phyloP scores from a whole-genome alignment of 2,329 filamentous ascomycete genomes.

The Neonectria coccinea region DNA sequence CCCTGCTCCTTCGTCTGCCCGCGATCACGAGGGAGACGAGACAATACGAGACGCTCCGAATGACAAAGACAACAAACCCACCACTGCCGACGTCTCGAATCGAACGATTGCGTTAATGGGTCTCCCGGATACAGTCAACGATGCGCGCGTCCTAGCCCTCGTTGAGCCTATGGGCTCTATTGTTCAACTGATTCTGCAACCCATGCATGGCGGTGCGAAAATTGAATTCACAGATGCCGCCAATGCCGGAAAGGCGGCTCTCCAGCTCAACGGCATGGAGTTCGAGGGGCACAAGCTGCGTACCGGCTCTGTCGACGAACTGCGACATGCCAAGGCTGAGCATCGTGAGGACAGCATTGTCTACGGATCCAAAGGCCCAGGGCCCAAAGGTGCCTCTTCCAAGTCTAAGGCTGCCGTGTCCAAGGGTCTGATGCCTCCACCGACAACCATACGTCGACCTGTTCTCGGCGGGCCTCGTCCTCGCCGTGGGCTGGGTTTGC shows the following conservation, averaged over 20 bases:
- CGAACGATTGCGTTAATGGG: constrained; percentile 86
- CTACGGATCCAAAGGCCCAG: constrained; percentile 50
- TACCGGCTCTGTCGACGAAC: constrained; percentile 65
- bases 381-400: constrained; percentile 32
- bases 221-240: constrained; percentile 81
- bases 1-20: constrained; percentile 51
- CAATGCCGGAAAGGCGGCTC: constrained; percentile 77
- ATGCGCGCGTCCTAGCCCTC: constrained; percentile 80
- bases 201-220: constrained; percentile 85
- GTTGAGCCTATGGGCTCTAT: constrained; percentile 78
- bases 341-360: constrained; percentile 46
- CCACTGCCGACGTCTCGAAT: constrained; percentile 64
- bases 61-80: constrained; percentile 48
- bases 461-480: constrained; percentile 54
- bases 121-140: constrained; percentile 92
- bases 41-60: constrained; percentile 50
- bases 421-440: constrained; percentile 58
- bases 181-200: constrained; percentile 81
- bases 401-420: constrained; percentile 21
- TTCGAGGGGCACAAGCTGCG: constrained; percentile 66
- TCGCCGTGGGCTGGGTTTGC: constrained; percentile 60
- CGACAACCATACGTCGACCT: constrained; percentile 57
- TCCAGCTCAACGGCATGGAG: constrained; percentile 67
- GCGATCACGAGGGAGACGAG: constrained; percentile 54
- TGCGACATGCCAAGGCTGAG: constrained; percentile 64